Conservation (phyloP, 768 basidiomycete genomes). For the Chalciporus piperatus region DNA sequence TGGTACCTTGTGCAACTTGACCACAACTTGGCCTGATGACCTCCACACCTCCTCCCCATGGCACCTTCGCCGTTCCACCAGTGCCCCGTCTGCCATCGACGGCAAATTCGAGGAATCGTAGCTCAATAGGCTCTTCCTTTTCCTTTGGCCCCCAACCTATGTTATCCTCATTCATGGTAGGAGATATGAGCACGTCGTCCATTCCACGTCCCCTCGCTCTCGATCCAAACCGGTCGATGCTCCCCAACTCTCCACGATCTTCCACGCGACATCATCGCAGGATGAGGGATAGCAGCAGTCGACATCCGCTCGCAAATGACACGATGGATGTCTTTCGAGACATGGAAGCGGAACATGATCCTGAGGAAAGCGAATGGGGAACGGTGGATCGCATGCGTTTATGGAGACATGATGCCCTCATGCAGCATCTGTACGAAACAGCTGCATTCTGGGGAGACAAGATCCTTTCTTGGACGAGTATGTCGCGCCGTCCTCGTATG, state of each 20-base stretch:
- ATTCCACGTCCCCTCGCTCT: slow-evolving; percentile 55
- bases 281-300: slow-evolving; percentile 50
- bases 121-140: slow-evolving; percentile 76
- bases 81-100: slow-evolving; percentile 55
- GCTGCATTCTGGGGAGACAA: slow-evolving; percentile 99
- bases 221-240: slow-evolving; percentile 78
- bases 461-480: slow-evolving; percentile 93
- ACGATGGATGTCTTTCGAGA: slow-evolving; percentile 74
- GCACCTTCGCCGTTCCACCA: slow-evolving; percentile 41
- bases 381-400: slow-evolving; percentile 94
- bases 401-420: slow-evolving; percentile 97
- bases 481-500: slow-evolving; percentile 33
- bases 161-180: slow-evolving; percentile 66
- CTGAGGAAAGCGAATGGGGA: slow-evolving; percentile 72
- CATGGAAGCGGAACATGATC: slow-evolving; percentile 54
- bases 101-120: slow-evolving; percentile 54
- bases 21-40: slow-evolving; percentile 18
- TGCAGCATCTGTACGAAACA: slow-evolving; percentile 97
- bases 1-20: not conserved
- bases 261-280: slow-evolving; percentile 60
- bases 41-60: slow-evolving; percentile 50
- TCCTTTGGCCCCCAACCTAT: slow-evolving; percentile 80
- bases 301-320: slow-evolving; percentile 77
- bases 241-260: slow-evolving; percentile 70
- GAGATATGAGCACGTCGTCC: slow-evolving; percentile 59